Base-by-base conservation (phyloP, 1,139 yeast genomes). In the Kazachstania sp. region DNA sequence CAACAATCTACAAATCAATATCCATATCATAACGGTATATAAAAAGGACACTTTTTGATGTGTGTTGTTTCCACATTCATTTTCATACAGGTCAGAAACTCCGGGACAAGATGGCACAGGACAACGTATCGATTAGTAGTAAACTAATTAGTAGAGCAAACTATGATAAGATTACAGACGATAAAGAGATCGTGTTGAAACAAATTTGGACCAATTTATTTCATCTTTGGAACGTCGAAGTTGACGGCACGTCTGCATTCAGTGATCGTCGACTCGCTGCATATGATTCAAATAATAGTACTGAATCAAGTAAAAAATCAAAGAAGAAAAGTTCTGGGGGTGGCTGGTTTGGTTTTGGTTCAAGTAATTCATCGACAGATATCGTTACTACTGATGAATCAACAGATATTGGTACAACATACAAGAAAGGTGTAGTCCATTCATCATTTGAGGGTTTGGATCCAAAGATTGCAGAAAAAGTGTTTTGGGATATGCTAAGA, bases 171-270 rank as follows among this genome's bases (percentile, higher is more conserved):
- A 31, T 86, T 43, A 74, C 81, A 12, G 66, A 71, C 1, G 81
- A 78, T 37, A 83, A 86, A 65, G 94, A 84, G 58, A 69, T 74
- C 47, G 72, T 72, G 37, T 72, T 87, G 56, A 86, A 86, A 66
- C 90, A 85, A 60, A 73, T 81, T 44, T 84, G 94, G 92, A 79
- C 84, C 37, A 75, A 79, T 51, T 59, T 83, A 42, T 67, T 86
- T 51, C 76, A 75, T 49, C 77, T 72, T 47, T 74, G 80, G 70
- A 92, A 87, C 3, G 72, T 79, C 47, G 73, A 75, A 2, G 72
- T 81, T 11, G 67, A 66, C 35, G 63, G 76, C 31, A 64, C 68
- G 11, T 41, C 43, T 18, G 61, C 56, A 16, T 60, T 54, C 43
- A 52, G 39, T 55, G 41, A 31, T 26, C 42, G n/a, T 47, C 41